Base-by-base conservation (phyloP, 2,329 filamentous ascomycete species). In the Sporothrix dimorphospora region DNA sequence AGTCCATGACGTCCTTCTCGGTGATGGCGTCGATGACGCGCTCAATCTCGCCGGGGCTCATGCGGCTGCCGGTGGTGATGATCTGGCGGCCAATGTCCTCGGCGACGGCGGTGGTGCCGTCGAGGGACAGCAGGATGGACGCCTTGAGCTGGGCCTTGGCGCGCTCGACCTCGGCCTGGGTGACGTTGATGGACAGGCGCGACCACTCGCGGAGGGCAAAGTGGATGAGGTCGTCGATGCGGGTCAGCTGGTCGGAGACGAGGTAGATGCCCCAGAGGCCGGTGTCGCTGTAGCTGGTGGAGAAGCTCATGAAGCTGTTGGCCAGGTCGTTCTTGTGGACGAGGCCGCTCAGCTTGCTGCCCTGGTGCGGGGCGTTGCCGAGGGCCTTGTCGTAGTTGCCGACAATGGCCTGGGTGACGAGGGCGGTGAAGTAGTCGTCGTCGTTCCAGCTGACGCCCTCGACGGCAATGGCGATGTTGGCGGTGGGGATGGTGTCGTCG, bases 291-390 rank as follows among this genome's bases (percentile, higher is more conserved):
- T 99, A 99, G 88, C 94, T 97, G 77, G 96, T 99, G 77, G 94
- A 98, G 87, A 99, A 99, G 87, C 93, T 97, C 97, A 99, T 99
- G 89, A 98, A 99, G 90, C 94, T 98, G 88, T 97, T 99, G 83
- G 96, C 96, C 75, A 99, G 89, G 83, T 94, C 91, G 85, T 98
- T 90, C 85, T 97, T 91, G 88, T 97, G 93, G 77, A 99, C 91
- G 80, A 96, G 94, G 76, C 92, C 91, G 87, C 94, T 97, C 79
- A 99, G 93, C 89, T 97, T 98, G 92, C 94, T 97, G 79, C 97
- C 96, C 81, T 98, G 92, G 87, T 98, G 96, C 76, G 94, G 92
- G 73, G 96, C 96, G 84, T 96, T 97, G 81, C 97, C 96, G 90
- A 98, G 95, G 78, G 96, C 93, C 85, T 96, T 96, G 87, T 99